These are phyloP conservation scores for Penicillium paradoxum DNA, from an alignment of 495 filamentous ascomycete species.

Conservation along the genomic window DNA sequence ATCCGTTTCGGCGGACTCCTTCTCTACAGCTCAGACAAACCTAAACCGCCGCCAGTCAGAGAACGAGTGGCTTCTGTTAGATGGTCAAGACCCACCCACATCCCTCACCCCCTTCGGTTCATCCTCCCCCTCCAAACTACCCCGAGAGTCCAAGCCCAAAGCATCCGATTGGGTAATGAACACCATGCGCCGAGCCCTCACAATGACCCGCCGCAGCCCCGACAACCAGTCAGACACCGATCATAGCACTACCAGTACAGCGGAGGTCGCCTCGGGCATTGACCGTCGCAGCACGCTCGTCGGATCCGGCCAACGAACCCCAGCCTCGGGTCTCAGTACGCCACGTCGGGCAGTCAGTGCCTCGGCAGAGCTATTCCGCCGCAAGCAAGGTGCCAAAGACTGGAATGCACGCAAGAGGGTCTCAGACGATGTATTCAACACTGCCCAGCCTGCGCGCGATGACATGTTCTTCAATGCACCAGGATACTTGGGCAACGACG, in stretches of 20 bases:
- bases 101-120: conserved; percentile 10
- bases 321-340: conserved; percentile 11
- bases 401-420: conserved; percentile 46
- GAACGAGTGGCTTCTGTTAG: conserved; percentile 55
- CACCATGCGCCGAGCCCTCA: conserved; percentile 51
- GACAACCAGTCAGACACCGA: conserved; percentile 5
- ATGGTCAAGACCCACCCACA: conserved; percentile 10
- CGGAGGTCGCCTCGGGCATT: conserved; percentile 29
- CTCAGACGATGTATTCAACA: conserved; percentile 19
- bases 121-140: conserved; percentile 29
- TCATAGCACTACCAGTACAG: conserved; percentile 2
- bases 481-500: conserved; percentile 26
- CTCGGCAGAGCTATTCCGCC: conserved; percentile 54
- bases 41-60: conserved; percentile 61
- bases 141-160: conserved; percentile 31
- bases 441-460: conserved; percentile 23
- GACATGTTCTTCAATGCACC: conserved; percentile 28
- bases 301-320: conserved; percentile 4
- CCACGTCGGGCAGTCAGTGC: conserved; percentile 55
- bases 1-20: conserved; percentile 53
- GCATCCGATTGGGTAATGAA: conserved; percentile 49
- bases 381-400: conserved; percentile 54
- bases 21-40: conserved; percentile 60
- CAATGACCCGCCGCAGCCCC: conserved; percentile 34
- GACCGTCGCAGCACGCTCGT: conserved; percentile 34